Conservation (phyloP, 176 grass and related monocot genomes). For the Triticum dicoccoides region DNA sequence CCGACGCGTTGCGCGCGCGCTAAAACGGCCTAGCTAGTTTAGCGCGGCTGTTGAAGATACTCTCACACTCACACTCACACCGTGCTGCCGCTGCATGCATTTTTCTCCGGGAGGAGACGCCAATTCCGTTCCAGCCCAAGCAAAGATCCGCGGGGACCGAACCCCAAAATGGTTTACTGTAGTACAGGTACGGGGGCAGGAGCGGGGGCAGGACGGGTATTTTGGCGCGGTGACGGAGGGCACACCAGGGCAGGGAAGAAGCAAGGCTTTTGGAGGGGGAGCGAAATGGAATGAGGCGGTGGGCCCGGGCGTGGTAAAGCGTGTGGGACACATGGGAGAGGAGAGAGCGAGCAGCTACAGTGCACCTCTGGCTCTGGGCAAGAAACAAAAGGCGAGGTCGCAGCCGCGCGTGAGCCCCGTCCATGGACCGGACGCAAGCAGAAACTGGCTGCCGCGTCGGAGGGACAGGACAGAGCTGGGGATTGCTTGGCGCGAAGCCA, state of each 20-base stretch:
- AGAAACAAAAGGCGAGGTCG: no score
- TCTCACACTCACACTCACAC: no score
- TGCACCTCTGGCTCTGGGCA: background rate
- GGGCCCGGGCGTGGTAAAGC: conserved; percentile 26
- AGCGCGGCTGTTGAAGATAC: no score
- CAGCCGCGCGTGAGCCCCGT: background rate
- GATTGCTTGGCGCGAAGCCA: background rate
- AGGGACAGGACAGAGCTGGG: background rate
- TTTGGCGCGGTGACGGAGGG: background rate
- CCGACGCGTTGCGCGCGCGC: no score
- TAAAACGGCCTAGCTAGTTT: no score
- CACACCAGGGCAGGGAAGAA: no score
- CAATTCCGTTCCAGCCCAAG: conserved; percentile 20
- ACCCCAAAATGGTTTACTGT: background rate
- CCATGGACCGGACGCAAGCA: background rate
- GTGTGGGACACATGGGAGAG: conserved; percentile 29
- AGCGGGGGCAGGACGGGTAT: conserved; percentile 13
- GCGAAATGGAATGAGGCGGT: conserved; percentile 28
- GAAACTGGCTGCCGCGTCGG: no score
- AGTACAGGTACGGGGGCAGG: background rate
- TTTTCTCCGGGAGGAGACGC: conserved; percentile 13
- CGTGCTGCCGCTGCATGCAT: background rate
- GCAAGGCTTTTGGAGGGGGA: no score
- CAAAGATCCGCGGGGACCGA: conserved; percentile 27
- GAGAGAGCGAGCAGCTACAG: conserved; percentile 1